Evolutionary conservation across 352 stramenopile genomes (phyloP).

Genomic region (Phytopythium boreale): DNA sequence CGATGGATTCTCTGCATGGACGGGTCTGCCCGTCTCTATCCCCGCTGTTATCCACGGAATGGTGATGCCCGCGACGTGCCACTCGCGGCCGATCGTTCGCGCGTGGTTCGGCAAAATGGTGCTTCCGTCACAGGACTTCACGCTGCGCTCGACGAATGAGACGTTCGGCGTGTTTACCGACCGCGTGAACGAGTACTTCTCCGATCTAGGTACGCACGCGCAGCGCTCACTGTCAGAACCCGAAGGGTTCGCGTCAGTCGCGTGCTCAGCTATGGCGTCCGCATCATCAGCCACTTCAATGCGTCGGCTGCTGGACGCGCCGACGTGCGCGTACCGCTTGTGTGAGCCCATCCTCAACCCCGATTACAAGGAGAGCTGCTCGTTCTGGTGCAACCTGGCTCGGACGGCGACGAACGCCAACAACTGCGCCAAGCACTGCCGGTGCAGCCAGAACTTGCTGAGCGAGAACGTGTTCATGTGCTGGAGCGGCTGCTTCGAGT

Average conservation of each 20-base stretch:
- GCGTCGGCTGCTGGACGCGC: constrained; percentile 18
- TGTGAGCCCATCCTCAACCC: constrained; percentile 22
- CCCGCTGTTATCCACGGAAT: constrained; percentile 20
- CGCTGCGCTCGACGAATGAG: constrained; percentile 25
- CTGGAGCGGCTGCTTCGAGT: constrained; percentile 42
- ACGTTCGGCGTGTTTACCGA: constrained; percentile 25
- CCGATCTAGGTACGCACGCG: constrained; percentile 8
- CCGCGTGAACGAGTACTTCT: constrained; percentile 1
- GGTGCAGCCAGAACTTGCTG: constrained; percentile 22
- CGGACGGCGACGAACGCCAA: constrained; percentile 15
- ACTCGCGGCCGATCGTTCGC: constrained; percentile 13
- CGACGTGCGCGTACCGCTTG: constrained; percentile 23
- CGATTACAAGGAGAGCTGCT: constrained; percentile 22
- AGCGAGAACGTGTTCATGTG: constrained; percentile 22
- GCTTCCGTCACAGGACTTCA: constrained; percentile 17
- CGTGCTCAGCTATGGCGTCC: constrained; percentile 12
- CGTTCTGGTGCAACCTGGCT: constrained; percentile 35
- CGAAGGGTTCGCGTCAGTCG: constrained; percentile 22
- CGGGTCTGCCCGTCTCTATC: constrained; percentile 9
- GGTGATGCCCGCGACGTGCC: constrained; percentile 21
- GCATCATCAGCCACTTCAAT: neutral
- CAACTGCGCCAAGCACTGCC: constrained; percentile 30
- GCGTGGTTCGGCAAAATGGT: constrained; percentile 47
- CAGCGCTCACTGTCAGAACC: constrained; percentile 7
- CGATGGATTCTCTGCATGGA: constrained; percentile 18